Evolutionary conservation across 1,284 basidiomycete genomes (phyloP).

Genomic region (Puccinia hordei): DNA sequence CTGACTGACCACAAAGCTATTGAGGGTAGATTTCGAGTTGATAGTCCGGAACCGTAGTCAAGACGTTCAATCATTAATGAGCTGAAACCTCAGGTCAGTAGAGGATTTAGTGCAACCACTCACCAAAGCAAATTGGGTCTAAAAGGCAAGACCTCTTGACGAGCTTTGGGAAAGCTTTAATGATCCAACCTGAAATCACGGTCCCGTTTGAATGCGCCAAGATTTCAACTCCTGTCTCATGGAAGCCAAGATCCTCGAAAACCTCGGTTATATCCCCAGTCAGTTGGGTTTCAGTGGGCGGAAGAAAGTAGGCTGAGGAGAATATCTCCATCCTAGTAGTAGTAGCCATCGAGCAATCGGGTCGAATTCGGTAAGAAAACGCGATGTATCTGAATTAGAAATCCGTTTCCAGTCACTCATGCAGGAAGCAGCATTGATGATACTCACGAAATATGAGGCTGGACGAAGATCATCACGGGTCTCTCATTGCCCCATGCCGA

Average conservation of each 20-base stretch:
- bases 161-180: slow-evolving; percentile 43
- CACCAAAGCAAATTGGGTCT: slow-evolving; percentile 55
- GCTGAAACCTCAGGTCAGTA: neutral
- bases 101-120: slow-evolving; percentile 51
- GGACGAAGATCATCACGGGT: slow-evolving; percentile 41
- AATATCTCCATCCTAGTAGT: slow-evolving; percentile 48
- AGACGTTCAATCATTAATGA: neutral
- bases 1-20: slow-evolving; percentile 46
- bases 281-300: slow-evolving; percentile 32
- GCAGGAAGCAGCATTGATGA: neutral
- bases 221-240: slow-evolving; percentile 39
- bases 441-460: slow-evolving; percentile 47
- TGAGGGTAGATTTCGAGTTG: neutral
- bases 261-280: slow-evolving; percentile 9
- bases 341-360: neutral
- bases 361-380: neutral
- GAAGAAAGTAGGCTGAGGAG: slow-evolving; percentile 10
- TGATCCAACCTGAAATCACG: slow-evolving; percentile 38
- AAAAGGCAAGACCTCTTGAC: slow-evolving; percentile 44
- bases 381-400: neutral
- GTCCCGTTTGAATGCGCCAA: slow-evolving; percentile 45
- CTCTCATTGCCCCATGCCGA: slow-evolving; percentile 29
- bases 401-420: neutral
- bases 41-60: neutral
- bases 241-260: slow-evolving; percentile 12